Evolutionary conservation across 139 green algal genomes (phyloP).

Genomic region (Yamagishiella unicocca): DNA sequence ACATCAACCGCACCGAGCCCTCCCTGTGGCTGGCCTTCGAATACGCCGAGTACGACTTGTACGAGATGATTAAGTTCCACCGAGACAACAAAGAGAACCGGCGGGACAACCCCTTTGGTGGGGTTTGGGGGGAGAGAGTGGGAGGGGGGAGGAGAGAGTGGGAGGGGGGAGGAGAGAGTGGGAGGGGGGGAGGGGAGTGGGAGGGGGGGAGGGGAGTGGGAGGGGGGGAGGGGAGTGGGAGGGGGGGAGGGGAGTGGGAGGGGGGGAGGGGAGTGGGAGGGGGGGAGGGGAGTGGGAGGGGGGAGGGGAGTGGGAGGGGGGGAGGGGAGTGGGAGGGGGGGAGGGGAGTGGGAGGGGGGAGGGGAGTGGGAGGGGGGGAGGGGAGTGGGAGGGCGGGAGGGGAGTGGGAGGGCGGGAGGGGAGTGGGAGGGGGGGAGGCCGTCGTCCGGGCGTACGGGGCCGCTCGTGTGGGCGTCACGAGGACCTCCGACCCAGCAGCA

Average conservation of each 20-base stretch:
- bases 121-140: background rate
- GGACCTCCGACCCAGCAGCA: too few relatives aligned
- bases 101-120: constrained; percentile 44
- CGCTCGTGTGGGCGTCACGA: too few relatives aligned
- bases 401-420: too few relatives aligned
- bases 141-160: background rate
- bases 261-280: background rate
- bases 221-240: too few relatives aligned
- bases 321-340: too few relatives aligned
- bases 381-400: too few relatives aligned
- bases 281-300: background rate
- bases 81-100: constrained; percentile 45
- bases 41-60: constrained; percentile 86
- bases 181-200: background rate
- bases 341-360: too few relatives aligned
- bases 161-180: too few relatives aligned
- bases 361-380: too few relatives aligned
- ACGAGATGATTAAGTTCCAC: constrained; percentile 85
- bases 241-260: background rate
- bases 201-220: background rate
- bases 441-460: too few relatives aligned
- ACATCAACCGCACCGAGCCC: constrained; percentile 72
- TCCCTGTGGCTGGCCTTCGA: constrained; percentile 82
- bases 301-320: too few relatives aligned
- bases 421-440: too few relatives aligned